Base-by-base conservation (phyloP, 78 protist species). In the Dictyostelium firmibasis region DNA sequence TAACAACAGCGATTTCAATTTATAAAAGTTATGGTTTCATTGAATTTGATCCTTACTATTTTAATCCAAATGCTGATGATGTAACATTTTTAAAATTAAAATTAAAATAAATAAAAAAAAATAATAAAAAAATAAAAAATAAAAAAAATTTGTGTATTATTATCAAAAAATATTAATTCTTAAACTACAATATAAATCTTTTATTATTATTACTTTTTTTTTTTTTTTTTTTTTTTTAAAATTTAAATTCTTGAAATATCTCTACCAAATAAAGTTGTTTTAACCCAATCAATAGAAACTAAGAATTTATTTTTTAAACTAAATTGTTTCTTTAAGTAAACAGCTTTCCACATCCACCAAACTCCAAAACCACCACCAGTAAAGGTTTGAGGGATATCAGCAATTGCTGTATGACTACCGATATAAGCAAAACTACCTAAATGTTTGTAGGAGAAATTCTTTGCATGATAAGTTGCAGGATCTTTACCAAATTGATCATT, bases 401-500 rank as follows among this genome's bases (percentile, higher is more conserved):
- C 91, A 18, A 92, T 86, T 0, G 96, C 88, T n/a, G 53, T 92
- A 10, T 83, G 69, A n/a, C 75, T 50, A 11, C 96, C 87, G 70
- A 84, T 84, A 10, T 94, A 94, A 1, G 97, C 97, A 31, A 94
- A 88, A 13, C 69, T 43, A 43, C 97, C 97, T 10, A 69, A 25
- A 77, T 94, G 97, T 75, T 87, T 81, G 29, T 94, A 94, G 9
- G 41, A 23, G 44, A 94, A 94, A 29, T 67, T 67, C 6, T 27
- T 11, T 88, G 92, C 86, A 3, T 33, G 47, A n/a, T 1, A 5
- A 16, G 79, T 23, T 60, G 33, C 11, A 8, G 36, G 70, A 23
- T 31, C 84, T 31, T 44, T 18, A 29, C 41, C 79, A 60, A 31
- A 29, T 27, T 41, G 50, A 3, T 43, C 69, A 47, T 93, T 96